phyloP scores from a whole-genome alignment of 2,329 filamentous ascomycete species.

The Pestalotiopsis sp. region DNA sequence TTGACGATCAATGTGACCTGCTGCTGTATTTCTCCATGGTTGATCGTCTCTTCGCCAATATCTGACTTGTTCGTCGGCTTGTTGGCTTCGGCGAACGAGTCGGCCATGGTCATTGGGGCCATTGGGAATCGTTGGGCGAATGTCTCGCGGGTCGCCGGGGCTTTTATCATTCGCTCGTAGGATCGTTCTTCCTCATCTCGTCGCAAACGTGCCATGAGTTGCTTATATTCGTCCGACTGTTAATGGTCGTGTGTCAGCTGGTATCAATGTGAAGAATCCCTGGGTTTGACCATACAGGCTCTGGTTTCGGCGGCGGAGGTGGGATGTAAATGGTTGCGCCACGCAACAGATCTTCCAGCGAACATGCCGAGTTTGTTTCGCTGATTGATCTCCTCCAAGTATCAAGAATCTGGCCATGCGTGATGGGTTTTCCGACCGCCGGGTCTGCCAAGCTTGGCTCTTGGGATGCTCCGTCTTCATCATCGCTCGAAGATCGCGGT shows the following conservation, averaged over 20 bases:
- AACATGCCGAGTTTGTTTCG: conserved; percentile 37
- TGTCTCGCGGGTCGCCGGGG: conserved; percentile 55
- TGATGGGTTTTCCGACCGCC: conserved; percentile 67
- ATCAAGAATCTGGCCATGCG: conserved; percentile 69
- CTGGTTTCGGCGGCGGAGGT: conserved; percentile 79
- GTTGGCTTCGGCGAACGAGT: conserved; percentile 59
- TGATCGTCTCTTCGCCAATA: conserved; percentile 63
- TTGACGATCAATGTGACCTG: conserved; percentile 87
- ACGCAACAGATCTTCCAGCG: conserved; percentile 71
- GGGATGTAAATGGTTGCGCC: conserved; percentile 74
- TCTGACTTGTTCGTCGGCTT: conserved; percentile 48
- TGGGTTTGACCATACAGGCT: conserved; percentile 61
- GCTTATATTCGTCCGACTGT: conserved; percentile 81
- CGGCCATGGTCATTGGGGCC: conserved; percentile 47
- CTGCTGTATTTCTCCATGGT: conserved; percentile 75
- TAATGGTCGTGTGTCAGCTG: conserved; percentile 16
- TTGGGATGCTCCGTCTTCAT: conserved; percentile 17
- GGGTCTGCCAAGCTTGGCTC: conserved; percentile 56
- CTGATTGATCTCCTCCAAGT: conserved; percentile 58
- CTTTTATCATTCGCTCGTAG: conserved; percentile 81
- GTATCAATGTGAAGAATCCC: neutral
- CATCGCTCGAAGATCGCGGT: conserved; percentile 41
- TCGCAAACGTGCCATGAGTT: conserved; percentile 83
- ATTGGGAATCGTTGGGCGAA: conserved; percentile 62
- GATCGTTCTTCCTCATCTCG: conserved; percentile 78